These are phyloP conservation scores for Geotrichum histeridarum DNA, from an alignment of 1,139 yeast genomes.

Conservation along the genomic window DNA sequence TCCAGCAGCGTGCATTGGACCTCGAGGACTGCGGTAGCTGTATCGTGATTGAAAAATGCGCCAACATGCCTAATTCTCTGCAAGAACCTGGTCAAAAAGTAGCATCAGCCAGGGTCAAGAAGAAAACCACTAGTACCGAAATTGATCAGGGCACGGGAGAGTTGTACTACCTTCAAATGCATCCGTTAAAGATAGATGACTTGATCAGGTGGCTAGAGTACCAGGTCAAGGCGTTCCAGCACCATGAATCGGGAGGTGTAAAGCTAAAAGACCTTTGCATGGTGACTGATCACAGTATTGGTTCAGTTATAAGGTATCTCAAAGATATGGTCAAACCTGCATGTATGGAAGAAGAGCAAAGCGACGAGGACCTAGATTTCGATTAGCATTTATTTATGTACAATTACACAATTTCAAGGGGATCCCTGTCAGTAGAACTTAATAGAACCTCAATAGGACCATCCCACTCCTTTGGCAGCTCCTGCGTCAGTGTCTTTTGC, in stretches of 20 bases:
- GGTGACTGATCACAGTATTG: background rate
- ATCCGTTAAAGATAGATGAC: background rate
- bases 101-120: background rate
- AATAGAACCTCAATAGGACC: slow-evolving; percentile 44
- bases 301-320: background rate
- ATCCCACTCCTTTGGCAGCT: slow-evolving; percentile 35
- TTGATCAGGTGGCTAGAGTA: slow-evolving; percentile 12
- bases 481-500: slow-evolving; percentile 46
- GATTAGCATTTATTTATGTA: background rate
- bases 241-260: slow-evolving; percentile 2
- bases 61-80: slow-evolving; percentile 11
- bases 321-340: background rate
- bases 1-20: slow-evolving; percentile 36
- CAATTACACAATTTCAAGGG: slow-evolving; percentile 41
- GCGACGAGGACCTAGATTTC: background rate
- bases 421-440: slow-evolving; percentile 55
- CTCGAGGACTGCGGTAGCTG: slow-evolving; percentile 19
- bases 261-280: slow-evolving; percentile 6
- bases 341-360: background rate
- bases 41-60: slow-evolving; percentile 15
- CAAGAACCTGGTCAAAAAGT: slow-evolving; percentile 1
- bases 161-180: slow-evolving; percentile 8
- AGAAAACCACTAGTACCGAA: background rate
- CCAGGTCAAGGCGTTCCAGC: slow-evolving; percentile 3
- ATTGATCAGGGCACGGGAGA: slow-evolving; percentile 9